phyloP scores from a whole-genome alignment of 2,329 filamentous ascomycete genomes.

The Phialocephala sp. region DNA sequence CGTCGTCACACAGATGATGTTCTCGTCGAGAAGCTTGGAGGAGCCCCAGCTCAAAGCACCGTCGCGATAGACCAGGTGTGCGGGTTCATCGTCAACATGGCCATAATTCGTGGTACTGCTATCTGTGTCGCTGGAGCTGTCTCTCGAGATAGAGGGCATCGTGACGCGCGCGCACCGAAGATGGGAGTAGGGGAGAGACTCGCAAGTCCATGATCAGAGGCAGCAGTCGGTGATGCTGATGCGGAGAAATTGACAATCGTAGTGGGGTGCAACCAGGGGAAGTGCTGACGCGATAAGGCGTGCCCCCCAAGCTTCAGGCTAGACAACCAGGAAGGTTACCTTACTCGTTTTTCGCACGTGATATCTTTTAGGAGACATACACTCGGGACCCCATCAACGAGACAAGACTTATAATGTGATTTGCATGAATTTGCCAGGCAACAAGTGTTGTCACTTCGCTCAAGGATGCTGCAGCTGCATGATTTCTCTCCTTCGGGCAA shows the following conservation, averaged over 20 bases:
- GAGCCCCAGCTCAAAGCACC: conserved; percentile 26
- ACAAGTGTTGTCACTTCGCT: no score
- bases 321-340: no score
- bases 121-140: background rate
- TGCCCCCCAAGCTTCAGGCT: no score
- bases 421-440: no score
- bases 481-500: no score
- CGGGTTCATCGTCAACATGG: background rate
- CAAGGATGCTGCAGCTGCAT: no score
- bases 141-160: background rate
- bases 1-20: conserved; percentile 42
- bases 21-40: conserved; percentile 38
- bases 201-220: background rate
- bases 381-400: background rate
- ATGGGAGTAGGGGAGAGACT: background rate
- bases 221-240: background rate
- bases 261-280: no score
- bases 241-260: background rate
- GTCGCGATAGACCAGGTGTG: conserved; percentile 26
- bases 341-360: no score
- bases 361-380: no score
- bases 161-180: background rate
- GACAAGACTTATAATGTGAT: no score
- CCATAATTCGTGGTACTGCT: background rate
- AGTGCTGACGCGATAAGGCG: no score